These are phyloP conservation scores for Isatis tinctoria DNA, from an alignment of 345 rosid species.

Conservation along the genomic window DNA sequence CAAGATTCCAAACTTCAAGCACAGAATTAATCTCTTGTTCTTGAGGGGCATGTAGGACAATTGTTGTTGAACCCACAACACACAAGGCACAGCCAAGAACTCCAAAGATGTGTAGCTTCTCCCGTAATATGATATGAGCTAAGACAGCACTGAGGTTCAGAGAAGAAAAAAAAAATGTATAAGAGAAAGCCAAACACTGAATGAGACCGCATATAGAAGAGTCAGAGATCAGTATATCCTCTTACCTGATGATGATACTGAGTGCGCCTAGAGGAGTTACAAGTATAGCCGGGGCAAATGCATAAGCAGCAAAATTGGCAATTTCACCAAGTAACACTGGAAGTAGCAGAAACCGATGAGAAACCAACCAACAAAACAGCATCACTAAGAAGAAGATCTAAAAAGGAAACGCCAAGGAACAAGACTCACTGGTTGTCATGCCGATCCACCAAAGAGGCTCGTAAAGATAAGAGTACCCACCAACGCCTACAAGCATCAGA, in stretches of 20 bases:
- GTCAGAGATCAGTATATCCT: neutral
- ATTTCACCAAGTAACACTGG: slow-evolving; percentile 95
- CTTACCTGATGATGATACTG: slow-evolving; percentile 85
- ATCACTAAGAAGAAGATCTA: neutral
- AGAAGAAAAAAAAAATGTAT: neutral
- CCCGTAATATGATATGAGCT: slow-evolving; percentile 82
- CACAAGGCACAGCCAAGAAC: slow-evolving; percentile 92
- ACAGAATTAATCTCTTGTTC: slow-evolving; percentile 89
- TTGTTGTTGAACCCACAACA: slow-evolving; percentile 94
- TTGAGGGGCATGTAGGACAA: slow-evolving; percentile 96
- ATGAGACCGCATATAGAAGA: neutral
- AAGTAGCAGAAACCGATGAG: neutral
- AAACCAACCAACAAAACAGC: neutral
- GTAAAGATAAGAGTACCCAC: slow-evolving; percentile 89
- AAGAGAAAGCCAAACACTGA: neutral
- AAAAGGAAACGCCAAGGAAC: neutral
- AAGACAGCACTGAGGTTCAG: slow-evolving; percentile 75
- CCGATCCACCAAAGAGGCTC: slow-evolving; percentile 99
- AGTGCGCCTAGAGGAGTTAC: slow-evolving; percentile 99
- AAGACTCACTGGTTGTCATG: slow-evolving; percentile 89
- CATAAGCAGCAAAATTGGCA: slow-evolving; percentile 97
- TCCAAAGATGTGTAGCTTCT: slow-evolving; percentile 84
- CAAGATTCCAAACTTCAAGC: slow-evolving; percentile 90
- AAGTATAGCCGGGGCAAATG: slow-evolving; percentile 93
- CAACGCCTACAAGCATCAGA: slow-evolving; percentile 51